phyloP scores from a whole-genome alignment of 2,329 filamentous ascomycete genomes.

The Aspergillus aculeatinus region DNA sequence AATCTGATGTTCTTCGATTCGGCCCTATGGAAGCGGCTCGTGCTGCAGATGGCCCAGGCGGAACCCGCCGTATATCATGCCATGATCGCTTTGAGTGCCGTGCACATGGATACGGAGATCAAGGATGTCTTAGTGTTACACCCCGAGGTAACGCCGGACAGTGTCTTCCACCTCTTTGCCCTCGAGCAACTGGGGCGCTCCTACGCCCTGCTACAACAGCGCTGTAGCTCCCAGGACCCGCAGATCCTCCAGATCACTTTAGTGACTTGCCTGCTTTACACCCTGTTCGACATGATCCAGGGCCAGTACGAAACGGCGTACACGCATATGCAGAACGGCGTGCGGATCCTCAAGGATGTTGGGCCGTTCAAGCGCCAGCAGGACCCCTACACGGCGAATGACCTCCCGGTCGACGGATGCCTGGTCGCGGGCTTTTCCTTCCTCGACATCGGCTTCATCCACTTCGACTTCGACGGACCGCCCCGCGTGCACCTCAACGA shows the following conservation, averaged over 20 bases:
- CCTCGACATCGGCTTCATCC: too few relatives aligned
- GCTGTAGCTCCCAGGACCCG: constrained; percentile 9
- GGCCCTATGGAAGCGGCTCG: constrained; percentile 8
- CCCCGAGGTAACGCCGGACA: background rate
- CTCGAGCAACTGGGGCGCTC: constrained; percentile 9
- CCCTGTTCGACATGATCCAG: constrained; percentile 4
- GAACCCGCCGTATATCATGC: constrained; percentile 14
- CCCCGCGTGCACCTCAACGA: too few relatives aligned
- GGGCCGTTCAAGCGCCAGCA: background rate
- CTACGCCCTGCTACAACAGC: background rate
- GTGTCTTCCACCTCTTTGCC: constrained; percentile 7
- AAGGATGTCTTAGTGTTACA: background rate
- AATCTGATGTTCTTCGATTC: constrained; percentile 16
- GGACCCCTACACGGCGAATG: background rate
- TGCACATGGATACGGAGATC: background rate
- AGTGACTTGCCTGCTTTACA: constrained; percentile 11
- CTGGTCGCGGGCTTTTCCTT: constrained; percentile 1
- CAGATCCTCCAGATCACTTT: constrained; percentile 3
- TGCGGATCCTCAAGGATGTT: constrained; percentile 4
- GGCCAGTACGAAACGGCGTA: constrained; percentile 10
- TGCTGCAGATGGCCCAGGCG: background rate
- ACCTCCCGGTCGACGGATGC: background rate
- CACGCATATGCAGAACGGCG: constrained; percentile 6
- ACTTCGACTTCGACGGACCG: too few relatives aligned
- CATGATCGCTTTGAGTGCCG: constrained; percentile 7